phyloP scores from a whole-genome alignment of 202 grass and related monocot genomes.

The Schoenoplectus tabernaemontani region DNA sequence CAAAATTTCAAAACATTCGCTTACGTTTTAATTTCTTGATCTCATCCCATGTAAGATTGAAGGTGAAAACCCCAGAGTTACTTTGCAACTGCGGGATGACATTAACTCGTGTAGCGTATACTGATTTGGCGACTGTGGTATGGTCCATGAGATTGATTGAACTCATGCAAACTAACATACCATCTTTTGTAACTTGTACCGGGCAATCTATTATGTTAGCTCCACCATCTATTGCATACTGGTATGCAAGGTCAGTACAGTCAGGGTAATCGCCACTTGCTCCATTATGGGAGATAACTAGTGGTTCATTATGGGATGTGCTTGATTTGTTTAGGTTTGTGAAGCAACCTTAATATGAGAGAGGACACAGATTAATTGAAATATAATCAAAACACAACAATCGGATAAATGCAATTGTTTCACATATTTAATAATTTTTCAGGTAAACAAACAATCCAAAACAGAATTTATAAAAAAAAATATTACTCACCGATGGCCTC shows the following conservation, averaged over 20 bases:
- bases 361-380: not conserved
- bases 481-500: slow-evolving; percentile 54
- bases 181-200: slow-evolving; percentile 79
- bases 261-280: slow-evolving; percentile 87
- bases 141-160: slow-evolving; percentile 54
- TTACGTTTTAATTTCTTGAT: slow-evolving; percentile 78
- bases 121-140: slow-evolving; percentile 65
- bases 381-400: slow-evolving; percentile 2
- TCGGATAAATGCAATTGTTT: not conserved
- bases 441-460: not conserved
- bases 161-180: slow-evolving; percentile 66
- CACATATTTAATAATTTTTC: not conserved
- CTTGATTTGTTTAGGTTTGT: slow-evolving; percentile 62
- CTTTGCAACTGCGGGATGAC: slow-evolving; percentile 54
- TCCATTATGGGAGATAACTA: slow-evolving; percentile 92
- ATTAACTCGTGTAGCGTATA: slow-evolving; percentile 32
- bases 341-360: slow-evolving; percentile 62
- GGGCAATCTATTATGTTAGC: slow-evolving; percentile 92
- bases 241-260: slow-evolving; percentile 88
- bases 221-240: slow-evolving; percentile 60
- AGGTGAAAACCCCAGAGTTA: slow-evolving; percentile 55
- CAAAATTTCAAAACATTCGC: slow-evolving; percentile 25
- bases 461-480: not conserved
- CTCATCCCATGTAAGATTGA: slow-evolving; percentile 86
- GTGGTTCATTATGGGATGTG: slow-evolving; percentile 53